These are phyloP conservation scores for Lasiodiplodia theobromae DNA, from an alignment of 2,329 filamentous ascomycete species.

Conservation along the genomic window DNA sequence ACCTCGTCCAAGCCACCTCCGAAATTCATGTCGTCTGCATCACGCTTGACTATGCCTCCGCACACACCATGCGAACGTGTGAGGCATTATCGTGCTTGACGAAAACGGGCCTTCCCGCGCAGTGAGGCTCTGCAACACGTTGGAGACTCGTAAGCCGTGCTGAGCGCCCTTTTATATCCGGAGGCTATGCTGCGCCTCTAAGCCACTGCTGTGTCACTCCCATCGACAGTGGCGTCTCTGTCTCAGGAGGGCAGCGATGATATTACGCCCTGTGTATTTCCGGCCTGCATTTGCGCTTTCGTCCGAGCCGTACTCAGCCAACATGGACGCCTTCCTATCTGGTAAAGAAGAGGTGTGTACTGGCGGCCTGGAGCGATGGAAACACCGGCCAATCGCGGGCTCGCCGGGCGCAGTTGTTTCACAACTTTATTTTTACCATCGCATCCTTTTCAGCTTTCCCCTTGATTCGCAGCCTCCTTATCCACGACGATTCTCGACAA, in stretches of 20 bases:
- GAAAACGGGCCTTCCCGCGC: background rate
- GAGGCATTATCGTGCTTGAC: background rate
- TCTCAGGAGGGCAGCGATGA: background rate
- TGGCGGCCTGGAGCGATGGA: background rate
- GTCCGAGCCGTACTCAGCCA: background rate
- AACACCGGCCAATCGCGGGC: slow-evolving; percentile 8
- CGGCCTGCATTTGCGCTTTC: background rate
- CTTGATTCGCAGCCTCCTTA: background rate
- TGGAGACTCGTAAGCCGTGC: background rate
- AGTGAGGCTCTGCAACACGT: background rate
- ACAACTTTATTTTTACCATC: slow-evolving; percentile 20
- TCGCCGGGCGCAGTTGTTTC: slow-evolving; percentile 7
- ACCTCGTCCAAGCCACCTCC: background rate
- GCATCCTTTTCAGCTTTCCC: background rate
- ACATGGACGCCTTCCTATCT: background rate
- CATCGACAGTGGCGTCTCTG: background rate
- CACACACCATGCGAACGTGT: background rate
- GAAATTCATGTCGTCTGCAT: background rate
- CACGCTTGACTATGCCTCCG: background rate
- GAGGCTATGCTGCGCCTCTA: background rate
- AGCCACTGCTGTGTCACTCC: slow-evolving; percentile 4
- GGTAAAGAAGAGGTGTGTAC: background rate
- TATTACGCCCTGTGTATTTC: background rate
- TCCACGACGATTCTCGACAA: background rate
- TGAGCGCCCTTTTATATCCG: background rate